Percentiles rank a stretch among this genome's conserved stretches.
phyloP scores from a whole-genome alignment of 2,329 filamentous ascomycete species.

The Colletotrichum camelliae region DNA sequence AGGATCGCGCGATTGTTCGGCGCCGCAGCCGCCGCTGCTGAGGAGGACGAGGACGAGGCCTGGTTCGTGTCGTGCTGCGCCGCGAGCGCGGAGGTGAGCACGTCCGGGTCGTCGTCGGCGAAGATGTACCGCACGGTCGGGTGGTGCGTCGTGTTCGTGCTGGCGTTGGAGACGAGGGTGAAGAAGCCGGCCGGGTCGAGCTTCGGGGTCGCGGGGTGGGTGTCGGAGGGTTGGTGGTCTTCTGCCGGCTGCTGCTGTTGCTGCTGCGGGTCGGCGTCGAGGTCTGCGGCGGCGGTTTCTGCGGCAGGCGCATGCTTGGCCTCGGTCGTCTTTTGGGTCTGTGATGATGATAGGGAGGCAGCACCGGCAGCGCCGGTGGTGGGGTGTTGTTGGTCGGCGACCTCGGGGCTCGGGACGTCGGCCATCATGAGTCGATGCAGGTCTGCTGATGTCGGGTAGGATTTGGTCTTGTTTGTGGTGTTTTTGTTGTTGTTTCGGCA shows the following conservation, averaged over 20 bases:
- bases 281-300: background rate
- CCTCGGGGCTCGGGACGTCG: constrained; percentile 4
- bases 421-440: constrained; percentile 15
- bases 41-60: constrained; percentile 28
- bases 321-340: background rate
- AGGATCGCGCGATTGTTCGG: constrained; percentile 53
- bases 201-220: background rate
- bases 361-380: background rate
- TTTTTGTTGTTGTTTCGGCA: background rate
- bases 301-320: background rate
- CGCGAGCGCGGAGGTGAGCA: constrained; percentile 70
- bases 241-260: background rate
- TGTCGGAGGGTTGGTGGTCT: background rate
- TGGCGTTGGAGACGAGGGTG: constrained; percentile 78
- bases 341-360: background rate
- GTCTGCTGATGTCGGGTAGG: background rate
- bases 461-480: background rate
- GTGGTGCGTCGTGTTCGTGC: constrained; percentile 78
- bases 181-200: constrained; percentile 59
- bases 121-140: constrained; percentile 93
- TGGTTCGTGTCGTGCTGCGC: constrained; percentile 29
- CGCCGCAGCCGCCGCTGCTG: constrained; percentile 23
- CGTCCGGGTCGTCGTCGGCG: constrained; percentile 84
- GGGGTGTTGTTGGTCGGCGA: background rate
- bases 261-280: background rate